phyloP scores from a whole-genome alignment of 2,329 filamentous ascomycete genomes.

The Plenodomus lindquistii region DNA sequence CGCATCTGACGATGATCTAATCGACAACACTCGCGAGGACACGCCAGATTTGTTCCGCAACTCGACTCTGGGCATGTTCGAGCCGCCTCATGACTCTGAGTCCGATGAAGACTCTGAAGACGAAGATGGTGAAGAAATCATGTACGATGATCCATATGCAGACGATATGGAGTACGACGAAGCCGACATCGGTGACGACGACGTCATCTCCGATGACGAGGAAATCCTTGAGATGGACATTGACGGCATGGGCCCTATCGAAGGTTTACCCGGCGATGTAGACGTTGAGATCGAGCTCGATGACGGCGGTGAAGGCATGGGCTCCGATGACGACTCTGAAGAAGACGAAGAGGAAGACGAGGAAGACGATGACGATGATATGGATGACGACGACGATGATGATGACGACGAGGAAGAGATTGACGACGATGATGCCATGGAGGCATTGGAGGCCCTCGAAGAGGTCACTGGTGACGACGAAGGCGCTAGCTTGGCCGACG shows the following conservation, averaged over 20 bases:
- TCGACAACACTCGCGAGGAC: constrained; percentile 74
- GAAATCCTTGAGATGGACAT: constrained; percentile 81
- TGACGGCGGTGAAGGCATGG: constrained; percentile 63
- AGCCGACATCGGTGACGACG: constrained; percentile 64
- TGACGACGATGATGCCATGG: constrained; percentile 47
- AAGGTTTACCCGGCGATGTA: constrained; percentile 65
- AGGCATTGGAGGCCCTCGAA: constrained; percentile 43
- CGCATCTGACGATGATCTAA: constrained; percentile 82
- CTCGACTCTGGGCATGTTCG: constrained; percentile 92
- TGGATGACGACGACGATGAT: constrained; percentile 52
- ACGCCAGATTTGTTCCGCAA: constrained; percentile 97
- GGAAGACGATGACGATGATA: constrained; percentile 52
- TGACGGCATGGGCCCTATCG: constrained; percentile 74
- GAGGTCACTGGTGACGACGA: constrained; percentile 54
- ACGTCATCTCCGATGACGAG: constrained; percentile 85
- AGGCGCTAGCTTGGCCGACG: constrained; percentile 50
- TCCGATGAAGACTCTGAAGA: constrained; percentile 68
- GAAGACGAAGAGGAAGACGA: constrained; percentile 62
- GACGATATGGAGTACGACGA: constrained; percentile 94
- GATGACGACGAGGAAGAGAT: constrained; percentile 51
- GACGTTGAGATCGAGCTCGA: constrained; percentile 88
- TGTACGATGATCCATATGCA: constrained; percentile 88
- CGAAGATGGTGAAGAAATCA: constrained; percentile 66
- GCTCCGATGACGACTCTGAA: constrained; percentile 58
- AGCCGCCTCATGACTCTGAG: constrained; percentile 79